Evolutionary conservation across 148 eudicot species (phyloP).

Genomic region (Bassia scoparia): DNA sequence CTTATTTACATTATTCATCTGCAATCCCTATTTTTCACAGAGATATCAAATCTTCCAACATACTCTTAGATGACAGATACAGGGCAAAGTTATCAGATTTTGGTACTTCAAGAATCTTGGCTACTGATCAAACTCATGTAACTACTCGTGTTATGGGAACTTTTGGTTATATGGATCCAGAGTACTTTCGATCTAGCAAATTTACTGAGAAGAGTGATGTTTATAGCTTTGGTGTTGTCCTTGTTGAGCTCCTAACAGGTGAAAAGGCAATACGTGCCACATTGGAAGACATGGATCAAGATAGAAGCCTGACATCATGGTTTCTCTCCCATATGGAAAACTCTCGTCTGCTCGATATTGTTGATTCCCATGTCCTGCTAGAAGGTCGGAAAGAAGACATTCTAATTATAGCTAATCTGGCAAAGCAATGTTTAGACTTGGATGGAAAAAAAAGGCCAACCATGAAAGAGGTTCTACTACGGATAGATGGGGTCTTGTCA

Average conservation of each 20-base stretch:
- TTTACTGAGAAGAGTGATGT: slow-evolving; percentile 36
- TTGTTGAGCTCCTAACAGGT: slow-evolving; percentile 32
- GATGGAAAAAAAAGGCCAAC: slow-evolving; percentile 35
- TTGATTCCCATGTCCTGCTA: slow-evolving; percentile 26
- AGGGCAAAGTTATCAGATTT: slow-evolving; percentile 29
- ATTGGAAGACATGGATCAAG: not conserved
- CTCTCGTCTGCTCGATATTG: slow-evolving; percentile 16
- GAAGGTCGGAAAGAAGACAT: slow-evolving; percentile 30
- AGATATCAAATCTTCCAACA: slow-evolving; percentile 35
- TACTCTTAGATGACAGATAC: slow-evolving; percentile 27
- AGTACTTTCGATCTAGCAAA: slow-evolving; percentile 28
- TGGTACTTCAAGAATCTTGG: slow-evolving; percentile 25
- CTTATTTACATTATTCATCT: slow-evolving; percentile 23
- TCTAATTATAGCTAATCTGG: slow-evolving; percentile 28
- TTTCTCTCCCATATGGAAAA: slow-evolving; percentile 26
- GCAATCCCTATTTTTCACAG: slow-evolving; percentile 25
- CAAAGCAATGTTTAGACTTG: slow-evolving; percentile 28
- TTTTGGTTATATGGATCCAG: slow-evolving; percentile 35
- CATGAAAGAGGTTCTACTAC: slow-evolving; percentile 34
- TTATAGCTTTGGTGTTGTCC: slow-evolving; percentile 34
- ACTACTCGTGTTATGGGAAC: slow-evolving; percentile 32
- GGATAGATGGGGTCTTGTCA: slow-evolving; percentile 28
- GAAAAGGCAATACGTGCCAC: slow-evolving; percentile 23
- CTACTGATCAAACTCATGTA: slow-evolving; percentile 28
- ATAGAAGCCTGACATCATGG: slow-evolving; percentile 27